Evolutionary conservation across 768 basidiomycete genomes (phyloP).

Genomic region (Auricularia auricula-judae): DNA sequence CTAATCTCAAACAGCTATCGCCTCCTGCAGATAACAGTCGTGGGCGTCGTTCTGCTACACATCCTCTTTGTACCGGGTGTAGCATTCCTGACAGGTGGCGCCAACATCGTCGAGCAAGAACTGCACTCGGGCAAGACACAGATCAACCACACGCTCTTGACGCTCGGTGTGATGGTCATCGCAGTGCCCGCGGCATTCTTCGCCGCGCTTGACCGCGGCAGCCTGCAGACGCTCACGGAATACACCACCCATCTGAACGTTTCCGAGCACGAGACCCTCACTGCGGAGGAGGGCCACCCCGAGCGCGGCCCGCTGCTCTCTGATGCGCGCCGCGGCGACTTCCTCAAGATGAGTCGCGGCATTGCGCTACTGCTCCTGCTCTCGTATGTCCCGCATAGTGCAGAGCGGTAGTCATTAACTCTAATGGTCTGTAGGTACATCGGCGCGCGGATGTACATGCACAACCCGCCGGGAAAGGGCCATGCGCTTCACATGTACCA

Average conservation of each 20-base stretch:
- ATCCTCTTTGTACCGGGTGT: constrained; percentile 60
- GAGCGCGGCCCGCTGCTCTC: constrained; percentile 20
- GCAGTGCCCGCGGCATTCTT: neutral
- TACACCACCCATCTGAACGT: constrained; percentile 43
- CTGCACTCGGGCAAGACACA: constrained; percentile 50
- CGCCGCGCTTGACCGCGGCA: neutral
- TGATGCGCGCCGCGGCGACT: constrained; percentile 32
- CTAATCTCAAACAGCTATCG: neutral
- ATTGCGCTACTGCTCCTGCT: constrained; percentile 50
- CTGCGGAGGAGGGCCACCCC: constrained; percentile 3
- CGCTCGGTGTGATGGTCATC: constrained; percentile 42
- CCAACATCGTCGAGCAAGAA: constrained; percentile 51
- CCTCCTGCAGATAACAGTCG: neutral
- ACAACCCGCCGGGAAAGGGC: constrained; percentile 56
- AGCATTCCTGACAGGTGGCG: constrained; percentile 62
- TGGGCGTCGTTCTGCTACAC: constrained; percentile 62
- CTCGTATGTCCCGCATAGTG: constrained; percentile 36
- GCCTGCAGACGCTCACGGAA: neutral
- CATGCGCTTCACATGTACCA: constrained; percentile 36
- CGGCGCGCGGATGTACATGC: constrained; percentile 54
- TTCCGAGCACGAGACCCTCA: constrained; percentile 27
- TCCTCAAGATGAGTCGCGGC: constrained; percentile 57
- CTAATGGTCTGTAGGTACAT: constrained; percentile 37
- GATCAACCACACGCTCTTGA: constrained; percentile 60
- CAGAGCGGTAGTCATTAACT: neutral